phyloP scores from a whole-genome alignment of 2,329 filamentous ascomycete genomes.

The Fusarium buxicola region DNA sequence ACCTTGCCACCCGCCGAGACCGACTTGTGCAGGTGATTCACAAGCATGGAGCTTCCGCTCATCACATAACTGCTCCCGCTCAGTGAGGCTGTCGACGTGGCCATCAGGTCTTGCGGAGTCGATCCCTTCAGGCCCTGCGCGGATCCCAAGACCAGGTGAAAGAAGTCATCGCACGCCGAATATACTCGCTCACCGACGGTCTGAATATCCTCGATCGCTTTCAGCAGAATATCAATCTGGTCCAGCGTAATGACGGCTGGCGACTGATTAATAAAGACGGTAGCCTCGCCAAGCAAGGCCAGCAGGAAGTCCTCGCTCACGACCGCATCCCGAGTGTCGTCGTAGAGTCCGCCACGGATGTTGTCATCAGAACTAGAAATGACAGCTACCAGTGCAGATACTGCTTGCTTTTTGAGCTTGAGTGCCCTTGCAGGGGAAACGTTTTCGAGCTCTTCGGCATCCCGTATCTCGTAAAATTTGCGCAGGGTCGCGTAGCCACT shows the following conservation, averaged over 20 bases:
- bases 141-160: slow-evolving; percentile 79
- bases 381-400: slow-evolving; percentile 81
- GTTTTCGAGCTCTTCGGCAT: slow-evolving; percentile 56
- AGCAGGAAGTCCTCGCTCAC: slow-evolving; percentile 90
- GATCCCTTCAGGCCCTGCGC: slow-evolving; percentile 71
- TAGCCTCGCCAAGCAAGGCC: slow-evolving; percentile 83
- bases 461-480: slow-evolving; percentile 89
- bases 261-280: slow-evolving; percentile 76
- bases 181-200: slow-evolving; percentile 80
- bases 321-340: slow-evolving; percentile 81
- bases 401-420: slow-evolving; percentile 74
- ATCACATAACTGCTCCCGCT: slow-evolving; percentile 74
- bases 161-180: slow-evolving; percentile 80
- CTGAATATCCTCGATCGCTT: slow-evolving; percentile 82
- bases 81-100: slow-evolving; percentile 66
- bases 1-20: slow-evolving; percentile 65
- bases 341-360: slow-evolving; percentile 90
- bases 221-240: slow-evolving; percentile 80
- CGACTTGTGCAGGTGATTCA: slow-evolving; percentile 70
- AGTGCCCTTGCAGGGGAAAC: slow-evolving; percentile 58
- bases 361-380: slow-evolving; percentile 89
- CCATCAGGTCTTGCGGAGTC: slow-evolving; percentile 73
- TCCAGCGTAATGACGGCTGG: slow-evolving; percentile 70
- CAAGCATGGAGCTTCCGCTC: slow-evolving; percentile 79
- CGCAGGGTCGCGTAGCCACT: slow-evolving; percentile 93